These are phyloP conservation scores for Elaeis oleifera DNA, from an alignment of 202 grass and related monocot genomes.

Conservation along the genomic window DNA sequence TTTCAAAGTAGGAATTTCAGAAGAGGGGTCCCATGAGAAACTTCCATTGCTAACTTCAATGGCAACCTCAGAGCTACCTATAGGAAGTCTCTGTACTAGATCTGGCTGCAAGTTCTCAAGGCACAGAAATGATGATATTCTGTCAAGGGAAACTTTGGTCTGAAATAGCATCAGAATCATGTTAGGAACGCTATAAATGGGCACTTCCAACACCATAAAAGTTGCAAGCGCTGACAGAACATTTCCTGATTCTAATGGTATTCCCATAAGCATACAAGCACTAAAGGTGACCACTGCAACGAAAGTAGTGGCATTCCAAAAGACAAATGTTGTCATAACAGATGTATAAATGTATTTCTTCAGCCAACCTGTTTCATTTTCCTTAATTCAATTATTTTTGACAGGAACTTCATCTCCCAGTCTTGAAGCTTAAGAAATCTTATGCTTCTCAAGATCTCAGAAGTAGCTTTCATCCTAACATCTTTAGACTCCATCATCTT, in stretches of 20 bases:
- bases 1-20: conserved; percentile 35
- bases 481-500: conserved; percentile 66
- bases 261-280: conserved; percentile 12
- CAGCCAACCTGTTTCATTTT: conserved; percentile 61
- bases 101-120: conserved; percentile 50
- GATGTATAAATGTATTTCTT: conserved; percentile 52
- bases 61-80: conserved; percentile 14
- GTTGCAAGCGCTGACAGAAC: conserved; percentile 14
- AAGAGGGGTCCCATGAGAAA: conserved; percentile 57
- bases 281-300: background rate
- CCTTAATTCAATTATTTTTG: conserved; percentile 30
- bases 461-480: conserved; percentile 58
- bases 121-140: conserved; percentile 8
- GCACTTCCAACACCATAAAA: background rate
- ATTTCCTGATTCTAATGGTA: conserved; percentile 12
- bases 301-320: conserved; percentile 13
- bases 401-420: conserved; percentile 56
- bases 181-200: background rate
- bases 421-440: conserved; percentile 76
- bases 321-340: conserved; percentile 42
- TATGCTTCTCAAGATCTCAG: conserved; percentile 58
- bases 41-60: conserved; percentile 28
- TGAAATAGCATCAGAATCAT: background rate
- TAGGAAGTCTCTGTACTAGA: conserved; percentile 22
- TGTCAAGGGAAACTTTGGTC: conserved; percentile 5